Conservation (phyloP, 2,329 filamentous ascomycete genomes). For the Beauveria varroae region DNA sequence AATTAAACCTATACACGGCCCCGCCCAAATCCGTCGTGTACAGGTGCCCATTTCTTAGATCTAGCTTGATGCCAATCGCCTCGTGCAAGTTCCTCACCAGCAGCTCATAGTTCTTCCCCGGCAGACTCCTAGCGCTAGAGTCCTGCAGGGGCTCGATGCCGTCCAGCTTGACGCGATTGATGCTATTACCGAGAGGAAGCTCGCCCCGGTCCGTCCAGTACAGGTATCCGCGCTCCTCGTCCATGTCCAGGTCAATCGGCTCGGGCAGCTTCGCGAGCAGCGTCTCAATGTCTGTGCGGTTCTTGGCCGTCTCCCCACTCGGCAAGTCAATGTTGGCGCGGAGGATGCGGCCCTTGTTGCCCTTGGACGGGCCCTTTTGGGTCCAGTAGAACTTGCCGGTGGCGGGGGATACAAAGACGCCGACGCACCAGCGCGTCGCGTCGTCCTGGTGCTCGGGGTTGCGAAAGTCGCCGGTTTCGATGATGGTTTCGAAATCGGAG, state of each 20-base stretch:
- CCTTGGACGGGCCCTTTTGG: conserved; percentile 49
- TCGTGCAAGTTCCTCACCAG: conserved; percentile 33
- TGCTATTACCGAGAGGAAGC: conserved; percentile 43
- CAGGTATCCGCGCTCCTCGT: conserved; percentile 34
- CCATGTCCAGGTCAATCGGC: conserved; percentile 50
- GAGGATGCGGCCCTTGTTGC: conserved; percentile 43
- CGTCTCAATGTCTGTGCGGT: conserved; percentile 33
- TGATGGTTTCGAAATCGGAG: conserved; percentile 29
- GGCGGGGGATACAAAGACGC: conserved; percentile 38
- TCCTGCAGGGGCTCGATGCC: conserved; percentile 2
- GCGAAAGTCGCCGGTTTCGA: conserved; percentile 25
- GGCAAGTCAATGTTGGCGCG: conserved; percentile 36
- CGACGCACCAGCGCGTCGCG: conserved; percentile 44
- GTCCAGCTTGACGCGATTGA: conserved; percentile 29
- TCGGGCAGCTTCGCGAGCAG: conserved; percentile 42
- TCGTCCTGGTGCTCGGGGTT: conserved; percentile 23
- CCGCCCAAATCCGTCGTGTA: conserved; percentile 35
- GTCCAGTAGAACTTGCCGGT: conserved; percentile 49
- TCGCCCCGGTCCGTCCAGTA: conserved; percentile 59
- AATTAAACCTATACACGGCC: conserved; percentile 26
- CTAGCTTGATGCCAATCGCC: conserved; percentile 37
- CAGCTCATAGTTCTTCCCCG: conserved; percentile 20
- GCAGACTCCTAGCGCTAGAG: background rate
- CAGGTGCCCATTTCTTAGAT: conserved; percentile 25
- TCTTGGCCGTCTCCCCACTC: conserved; percentile 22